phyloP scores from a whole-genome alignment of 768 basidiomycete genomes.

The Cubamyces sp. region DNA sequence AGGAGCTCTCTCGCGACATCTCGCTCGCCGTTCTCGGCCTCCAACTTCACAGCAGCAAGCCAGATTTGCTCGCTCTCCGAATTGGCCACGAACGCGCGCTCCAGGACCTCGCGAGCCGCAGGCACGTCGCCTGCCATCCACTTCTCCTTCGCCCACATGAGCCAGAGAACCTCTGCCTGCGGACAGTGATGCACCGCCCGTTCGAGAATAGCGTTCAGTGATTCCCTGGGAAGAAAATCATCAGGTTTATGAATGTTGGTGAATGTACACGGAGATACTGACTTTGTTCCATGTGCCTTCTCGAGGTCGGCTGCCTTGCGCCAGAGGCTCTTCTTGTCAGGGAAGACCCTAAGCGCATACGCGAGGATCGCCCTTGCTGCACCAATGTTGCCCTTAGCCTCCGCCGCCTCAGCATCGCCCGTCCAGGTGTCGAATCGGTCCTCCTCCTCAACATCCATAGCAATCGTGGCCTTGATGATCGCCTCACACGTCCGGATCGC shows the following conservation, averaged over 20 bases:
- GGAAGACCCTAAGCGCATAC: slow-evolving; percentile 89
- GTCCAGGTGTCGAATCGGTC: slow-evolving; percentile 90
- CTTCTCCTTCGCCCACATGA: slow-evolving; percentile 98
- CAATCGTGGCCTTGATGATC: slow-evolving; percentile 92
- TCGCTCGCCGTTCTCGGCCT: slow-evolving; percentile 93
- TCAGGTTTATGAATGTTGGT: neutral
- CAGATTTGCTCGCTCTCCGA: slow-evolving; percentile 97
- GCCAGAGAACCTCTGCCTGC: slow-evolving; percentile 94
- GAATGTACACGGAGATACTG: slow-evolving; percentile 28
- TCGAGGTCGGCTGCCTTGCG: slow-evolving; percentile 91
- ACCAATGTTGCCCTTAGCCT: slow-evolving; percentile 72
- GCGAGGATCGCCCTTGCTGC: slow-evolving; percentile 89
- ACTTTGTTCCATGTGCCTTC: slow-evolving; percentile 86
- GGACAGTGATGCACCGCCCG: slow-evolving; percentile 91
- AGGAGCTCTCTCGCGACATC: slow-evolving; percentile 85
- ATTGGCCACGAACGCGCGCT: slow-evolving; percentile 90
- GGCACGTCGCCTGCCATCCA: slow-evolving; percentile 90
- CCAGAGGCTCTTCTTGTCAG: slow-evolving; percentile 87
- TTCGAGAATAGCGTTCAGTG: slow-evolving; percentile 78
- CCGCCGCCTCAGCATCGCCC: slow-evolving; percentile 86
- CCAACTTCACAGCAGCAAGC: slow-evolving; percentile 96
- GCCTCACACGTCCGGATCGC: slow-evolving; percentile 88
- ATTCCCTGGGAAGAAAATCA: slow-evolving; percentile 53
- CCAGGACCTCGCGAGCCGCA: slow-evolving; percentile 88
- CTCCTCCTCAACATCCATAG: slow-evolving; percentile 95